phyloP scores from a whole-genome alignment of 768 basidiomycete species.

The Lactarius sp. region DNA sequence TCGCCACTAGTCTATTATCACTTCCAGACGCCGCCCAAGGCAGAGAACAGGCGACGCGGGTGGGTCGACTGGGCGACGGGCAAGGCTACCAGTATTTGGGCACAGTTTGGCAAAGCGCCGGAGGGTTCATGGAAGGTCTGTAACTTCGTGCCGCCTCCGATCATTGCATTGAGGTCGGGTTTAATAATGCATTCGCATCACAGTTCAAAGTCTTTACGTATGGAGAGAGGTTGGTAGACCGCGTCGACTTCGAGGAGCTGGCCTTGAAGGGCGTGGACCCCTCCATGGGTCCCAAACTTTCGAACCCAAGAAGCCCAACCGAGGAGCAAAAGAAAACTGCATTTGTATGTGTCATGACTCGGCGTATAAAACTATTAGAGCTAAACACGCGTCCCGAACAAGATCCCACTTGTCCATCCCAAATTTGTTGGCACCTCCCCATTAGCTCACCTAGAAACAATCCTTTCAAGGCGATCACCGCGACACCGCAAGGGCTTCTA shows the following conservation, averaged over 20 bases:
- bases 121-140: constrained; percentile 71
- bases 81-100: constrained; percentile 58
- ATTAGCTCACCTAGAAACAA: constrained; percentile 42
- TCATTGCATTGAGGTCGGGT: background rate
- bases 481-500: constrained; percentile 62
- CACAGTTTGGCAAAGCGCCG: constrained; percentile 58
- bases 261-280: constrained; percentile 70
- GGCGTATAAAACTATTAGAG: background rate
- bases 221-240: constrained; percentile 65
- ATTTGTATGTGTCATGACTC: constrained; percentile 1
- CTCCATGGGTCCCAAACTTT: constrained; percentile 49
- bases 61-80: constrained; percentile 46
- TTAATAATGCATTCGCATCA: background rate
- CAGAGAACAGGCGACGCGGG: constrained; percentile 31
- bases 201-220: constrained; percentile 56
- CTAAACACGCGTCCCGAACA: constrained; percentile 5
- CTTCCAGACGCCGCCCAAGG: constrained; percentile 31
- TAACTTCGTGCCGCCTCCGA: constrained; percentile 33
- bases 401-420: constrained; percentile 64
- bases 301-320: constrained; percentile 13
- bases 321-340: constrained; percentile 22
- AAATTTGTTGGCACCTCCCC: constrained; percentile 33
- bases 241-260: constrained; percentile 76
- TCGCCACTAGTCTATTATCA: constrained; percentile 42
- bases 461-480: constrained; percentile 54